These are phyloP conservation scores for Orbilia javanica DNA, from an alignment of 2,329 filamentous ascomycete species.

Conservation along the genomic window DNA sequence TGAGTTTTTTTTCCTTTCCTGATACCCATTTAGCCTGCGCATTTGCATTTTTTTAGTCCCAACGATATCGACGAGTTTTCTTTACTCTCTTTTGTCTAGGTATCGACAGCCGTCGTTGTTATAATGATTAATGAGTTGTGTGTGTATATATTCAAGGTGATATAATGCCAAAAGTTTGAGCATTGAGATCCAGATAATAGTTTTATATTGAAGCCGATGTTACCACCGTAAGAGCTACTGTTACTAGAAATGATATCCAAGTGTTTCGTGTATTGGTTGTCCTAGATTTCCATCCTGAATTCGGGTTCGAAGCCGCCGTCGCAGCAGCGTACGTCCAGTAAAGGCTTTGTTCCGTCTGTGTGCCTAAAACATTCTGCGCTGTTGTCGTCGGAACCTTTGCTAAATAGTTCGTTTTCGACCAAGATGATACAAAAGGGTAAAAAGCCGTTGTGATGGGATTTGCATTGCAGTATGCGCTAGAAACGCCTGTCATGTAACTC, in stretches of 20 bases:
- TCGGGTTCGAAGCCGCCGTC: neutral
- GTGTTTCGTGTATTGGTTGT: neutral
- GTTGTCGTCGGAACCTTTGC: conserved; percentile 34
- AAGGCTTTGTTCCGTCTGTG: conserved; percentile 36
- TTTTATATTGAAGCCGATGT: neutral
- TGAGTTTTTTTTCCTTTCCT: neutral
- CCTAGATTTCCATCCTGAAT: neutral
- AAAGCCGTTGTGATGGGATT: conserved; percentile 40
- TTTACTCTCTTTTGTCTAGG: neutral
- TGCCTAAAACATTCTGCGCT: conserved; percentile 38
- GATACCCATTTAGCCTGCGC: conserved; percentile 47
- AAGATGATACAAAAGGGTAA: conserved; percentile 42
- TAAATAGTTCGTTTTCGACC: conserved; percentile 22
- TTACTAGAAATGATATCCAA: conserved; percentile 2
- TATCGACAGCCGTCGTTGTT: conserved; percentile 19
- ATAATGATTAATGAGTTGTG: conserved; percentile 46
- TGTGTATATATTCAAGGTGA: neutral
- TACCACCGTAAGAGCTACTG: neutral
- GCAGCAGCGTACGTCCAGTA: conserved; percentile 48
- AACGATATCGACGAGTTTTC: conserved; percentile 32
- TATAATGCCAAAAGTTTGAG: neutral
- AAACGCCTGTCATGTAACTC: conserved; percentile 43
- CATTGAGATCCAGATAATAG: neutral
- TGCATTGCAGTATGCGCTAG: conserved; percentile 49
- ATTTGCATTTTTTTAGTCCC: neutral